Conservation (phyloP, 1,139 yeast species). For the Yamadazyma friedrichii region DNA sequence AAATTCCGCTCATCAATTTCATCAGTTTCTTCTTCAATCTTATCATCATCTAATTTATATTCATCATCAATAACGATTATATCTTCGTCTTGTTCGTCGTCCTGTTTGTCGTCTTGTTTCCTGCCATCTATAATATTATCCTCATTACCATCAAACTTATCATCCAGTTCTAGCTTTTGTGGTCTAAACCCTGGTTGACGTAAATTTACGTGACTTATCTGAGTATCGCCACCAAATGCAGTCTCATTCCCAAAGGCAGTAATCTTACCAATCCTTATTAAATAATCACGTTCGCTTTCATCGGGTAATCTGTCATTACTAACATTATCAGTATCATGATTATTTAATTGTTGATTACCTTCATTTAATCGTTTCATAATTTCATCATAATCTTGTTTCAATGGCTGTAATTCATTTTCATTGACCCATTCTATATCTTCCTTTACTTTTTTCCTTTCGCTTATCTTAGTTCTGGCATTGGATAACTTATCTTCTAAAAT, state of each 20-base stretch:
- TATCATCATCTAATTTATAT: constrained; percentile 8
- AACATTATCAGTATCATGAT: constrained; percentile 2
- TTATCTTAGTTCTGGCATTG: constrained; percentile 60
- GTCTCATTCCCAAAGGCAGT: constrained; percentile 86
- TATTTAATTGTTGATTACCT: constrained; percentile 20
- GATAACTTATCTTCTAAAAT: constrained; percentile 48
- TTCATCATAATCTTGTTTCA: constrained; percentile 62
- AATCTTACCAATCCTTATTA: constrained; percentile 85
- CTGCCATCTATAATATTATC: no score
- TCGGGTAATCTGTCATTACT: constrained; percentile 45
- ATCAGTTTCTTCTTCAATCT: constrained; percentile 3
- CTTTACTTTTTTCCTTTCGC: constrained; percentile 56
- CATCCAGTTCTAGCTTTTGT: constrained; percentile 9
- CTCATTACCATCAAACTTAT: no score
- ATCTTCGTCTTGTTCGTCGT: constrained; percentile 2
- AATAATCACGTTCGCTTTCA: constrained; percentile 75
- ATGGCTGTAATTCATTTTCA: constrained; percentile 50
- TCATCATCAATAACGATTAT: not conserved
- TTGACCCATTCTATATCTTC: constrained; percentile 56
- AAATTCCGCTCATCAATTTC: constrained; percentile 31
- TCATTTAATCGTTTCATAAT: constrained; percentile 55
- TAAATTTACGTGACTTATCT: constrained; percentile 32
- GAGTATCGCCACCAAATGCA: constrained; percentile 41
- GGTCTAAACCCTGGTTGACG: constrained; percentile 37
- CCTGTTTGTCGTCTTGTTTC: no score